phyloP scores from a whole-genome alignment of 1,284 basidiomycete genomes.

The Thecaphora frezii region DNA sequence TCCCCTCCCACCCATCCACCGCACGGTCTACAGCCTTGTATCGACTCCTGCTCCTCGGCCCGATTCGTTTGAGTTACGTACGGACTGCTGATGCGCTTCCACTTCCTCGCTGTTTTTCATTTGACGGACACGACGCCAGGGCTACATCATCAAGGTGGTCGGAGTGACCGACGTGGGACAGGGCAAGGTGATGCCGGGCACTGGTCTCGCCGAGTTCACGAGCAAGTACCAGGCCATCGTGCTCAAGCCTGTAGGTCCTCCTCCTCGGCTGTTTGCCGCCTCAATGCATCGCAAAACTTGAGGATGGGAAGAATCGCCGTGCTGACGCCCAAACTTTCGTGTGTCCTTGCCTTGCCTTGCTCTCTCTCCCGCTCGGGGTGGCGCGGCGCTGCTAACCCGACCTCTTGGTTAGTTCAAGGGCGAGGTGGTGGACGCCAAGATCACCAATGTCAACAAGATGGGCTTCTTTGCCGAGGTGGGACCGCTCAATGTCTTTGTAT shows the following conservation, averaged over 20 bases:
- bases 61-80: no score
- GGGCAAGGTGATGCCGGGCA: constrained; percentile 80
- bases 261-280: no score
- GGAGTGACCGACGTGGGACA: constrained; percentile 61
- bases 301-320: no score
- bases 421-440: constrained; percentile 94
- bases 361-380: background rate
- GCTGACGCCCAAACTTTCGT: no score
- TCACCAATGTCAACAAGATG: constrained; percentile 98
- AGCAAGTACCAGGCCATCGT: constrained; percentile 55
- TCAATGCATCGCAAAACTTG: no score
- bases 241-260: constrained; percentile 51
- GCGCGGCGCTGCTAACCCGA: constrained; percentile 58
- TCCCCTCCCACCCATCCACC: background rate
- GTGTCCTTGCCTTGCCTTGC: no score
- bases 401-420: constrained; percentile 98
- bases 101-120: background rate
- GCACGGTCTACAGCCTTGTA: no score
- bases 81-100: background rate
- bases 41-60: no score
- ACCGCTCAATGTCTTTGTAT: constrained; percentile 67
- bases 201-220: constrained; percentile 85
- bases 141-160: constrained; percentile 93
- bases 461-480: constrained; percentile 97
- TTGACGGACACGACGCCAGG: constrained; percentile 14